Evolutionary conservation across 2,329 filamentous ascomycete species (phyloP), one percentile per base, ranked within the genome.

Genomic region (Diplodia intermedia): DNA sequence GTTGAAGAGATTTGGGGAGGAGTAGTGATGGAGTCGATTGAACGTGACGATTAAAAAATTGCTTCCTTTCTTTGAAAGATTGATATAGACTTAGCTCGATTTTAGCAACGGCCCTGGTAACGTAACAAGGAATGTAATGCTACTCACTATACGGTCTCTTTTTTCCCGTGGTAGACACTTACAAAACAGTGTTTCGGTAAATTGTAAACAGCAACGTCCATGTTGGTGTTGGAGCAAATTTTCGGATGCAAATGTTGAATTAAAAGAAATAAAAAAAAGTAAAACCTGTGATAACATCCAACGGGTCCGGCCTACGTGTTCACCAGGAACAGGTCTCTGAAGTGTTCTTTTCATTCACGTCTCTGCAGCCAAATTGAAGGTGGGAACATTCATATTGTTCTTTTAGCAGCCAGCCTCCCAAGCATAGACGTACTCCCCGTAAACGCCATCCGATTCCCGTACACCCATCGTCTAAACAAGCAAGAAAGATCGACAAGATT

Each of bases 1-100:
- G 49, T 78, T 95, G 76, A 75, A 79, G 75, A 75, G 76, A 71
- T 31, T 54, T n/a, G 40, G n/a, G 23, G 38, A 38, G 38, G 36
- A 29, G 20, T 31, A 8, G 56, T 49, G n/a, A 11, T 15, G 5
- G 26, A 23, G 2, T n/a, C n/a, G 54, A 31, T 4, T 20, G 36
- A 29, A 8, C 9, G 29, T 15, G 40, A n/a, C 8, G 40, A 8
- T 3, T 1, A 20, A 20, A 47, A 47, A 20, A 47, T 47, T 47
- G 43, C n/a, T 47, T 20, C 43, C n/a, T 47, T 47, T 47, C 43
- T 47, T 47, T 47, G 18, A 47, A 47, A 47, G 43, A 47, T 47
- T 47, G 43, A 47, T 47, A 47, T 47, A 47, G 43, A 47, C 43
- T 47, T 47, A 47, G 43, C n/a, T 47, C 43, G 43, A 47, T 47